phyloP scores from a whole-genome alignment of 208 protist genomes.

The Trypanosomatidae sp. region DNA sequence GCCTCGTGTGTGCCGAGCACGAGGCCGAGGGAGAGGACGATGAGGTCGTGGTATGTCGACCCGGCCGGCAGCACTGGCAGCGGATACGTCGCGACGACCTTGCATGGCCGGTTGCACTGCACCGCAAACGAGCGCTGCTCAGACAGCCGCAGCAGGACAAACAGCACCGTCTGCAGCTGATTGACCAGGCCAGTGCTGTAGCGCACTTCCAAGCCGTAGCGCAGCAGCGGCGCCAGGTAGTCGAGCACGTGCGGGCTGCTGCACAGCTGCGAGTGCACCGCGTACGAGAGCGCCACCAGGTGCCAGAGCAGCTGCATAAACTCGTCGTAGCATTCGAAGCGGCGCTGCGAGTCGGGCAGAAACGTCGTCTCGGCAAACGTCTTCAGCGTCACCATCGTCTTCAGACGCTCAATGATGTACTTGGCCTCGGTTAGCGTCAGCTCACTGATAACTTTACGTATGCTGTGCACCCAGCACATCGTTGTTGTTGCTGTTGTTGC shows the following conservation, averaged over 20 bases:
- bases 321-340: slow-evolving; percentile 40
- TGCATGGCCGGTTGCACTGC: slow-evolving; percentile 60
- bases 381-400: slow-evolving; percentile 35
- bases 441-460: slow-evolving; percentile 37
- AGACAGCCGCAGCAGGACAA: slow-evolving; percentile 67
- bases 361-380: slow-evolving; percentile 46
- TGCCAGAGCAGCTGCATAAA: slow-evolving; percentile 81
- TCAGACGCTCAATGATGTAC: slow-evolving; percentile 23
- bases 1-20: slow-evolving; percentile 36
- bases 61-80: slow-evolving; percentile 10
- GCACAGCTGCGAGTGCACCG: slow-evolving; percentile 31
- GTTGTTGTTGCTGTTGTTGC: background rate
- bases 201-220: slow-evolving; percentile 56
- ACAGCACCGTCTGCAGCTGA: slow-evolving; percentile 66
- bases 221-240: slow-evolving; percentile 63
- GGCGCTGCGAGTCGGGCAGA: slow-evolving; percentile 57
- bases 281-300: slow-evolving; percentile 57
- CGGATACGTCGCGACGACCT: slow-evolving; percentile 41
- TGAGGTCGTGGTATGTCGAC: slow-evolving; percentile 64
- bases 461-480: slow-evolving; percentile 34
- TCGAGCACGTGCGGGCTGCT: slow-evolving; percentile 16
- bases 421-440: slow-evolving; percentile 63
- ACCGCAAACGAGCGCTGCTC: slow-evolving; percentile 60
- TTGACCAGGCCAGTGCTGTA: slow-evolving; percentile 17
- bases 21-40: slow-evolving; percentile 55